These are phyloP conservation scores for Bocquillonia castaneifolia DNA, from an alignment of 441 rosid genomes.

Conservation along the genomic window DNA sequence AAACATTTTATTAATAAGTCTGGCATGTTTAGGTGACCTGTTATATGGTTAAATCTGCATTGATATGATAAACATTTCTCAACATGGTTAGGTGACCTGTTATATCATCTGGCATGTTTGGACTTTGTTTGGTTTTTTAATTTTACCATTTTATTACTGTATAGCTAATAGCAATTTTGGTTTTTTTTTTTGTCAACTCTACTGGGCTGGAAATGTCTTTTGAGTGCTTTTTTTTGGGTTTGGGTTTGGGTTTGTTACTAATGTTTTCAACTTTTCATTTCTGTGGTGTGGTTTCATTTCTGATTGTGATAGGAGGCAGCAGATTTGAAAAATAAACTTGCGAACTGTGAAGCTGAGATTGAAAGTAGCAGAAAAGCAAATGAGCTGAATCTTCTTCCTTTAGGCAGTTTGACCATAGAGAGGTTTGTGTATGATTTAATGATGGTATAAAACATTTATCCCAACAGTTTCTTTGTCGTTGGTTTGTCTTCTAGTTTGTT, in stretches of 20 bases:
- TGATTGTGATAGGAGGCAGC: constrained; percentile 48
- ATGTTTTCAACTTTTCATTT: constrained; percentile 4
- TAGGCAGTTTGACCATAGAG: constrained; percentile 53
- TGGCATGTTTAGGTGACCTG: no score
- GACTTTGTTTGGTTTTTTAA: constrained; percentile 2
- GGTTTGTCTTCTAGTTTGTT: not conserved
- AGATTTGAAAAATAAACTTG: constrained; percentile 64
- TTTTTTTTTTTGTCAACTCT: not conserved
- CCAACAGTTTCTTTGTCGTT: no score
- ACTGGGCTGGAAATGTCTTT: not conserved
- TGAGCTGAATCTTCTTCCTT: constrained; percentile 67
- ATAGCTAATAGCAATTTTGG: not conserved
- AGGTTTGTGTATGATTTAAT: constrained; percentile 27
- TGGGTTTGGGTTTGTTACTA: not conserved
- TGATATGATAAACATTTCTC: no score
- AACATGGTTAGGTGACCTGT: not conserved
- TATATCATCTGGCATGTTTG: not conserved
- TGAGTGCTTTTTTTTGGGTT: not conserved
- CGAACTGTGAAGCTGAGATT: constrained; percentile 73
- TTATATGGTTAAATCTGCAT: no score
- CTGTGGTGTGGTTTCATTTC: not conserved
- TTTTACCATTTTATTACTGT: not conserved
- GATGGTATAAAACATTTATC: no score
- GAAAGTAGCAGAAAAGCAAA: constrained; percentile 66
- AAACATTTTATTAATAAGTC: no score